Evolutionary conservation across 2,329 filamentous ascomycete genomes (phyloP), one percentile per base, ranked within the genome.

Genomic region (Stagonosporopsis cucurbitacearum): DNA sequence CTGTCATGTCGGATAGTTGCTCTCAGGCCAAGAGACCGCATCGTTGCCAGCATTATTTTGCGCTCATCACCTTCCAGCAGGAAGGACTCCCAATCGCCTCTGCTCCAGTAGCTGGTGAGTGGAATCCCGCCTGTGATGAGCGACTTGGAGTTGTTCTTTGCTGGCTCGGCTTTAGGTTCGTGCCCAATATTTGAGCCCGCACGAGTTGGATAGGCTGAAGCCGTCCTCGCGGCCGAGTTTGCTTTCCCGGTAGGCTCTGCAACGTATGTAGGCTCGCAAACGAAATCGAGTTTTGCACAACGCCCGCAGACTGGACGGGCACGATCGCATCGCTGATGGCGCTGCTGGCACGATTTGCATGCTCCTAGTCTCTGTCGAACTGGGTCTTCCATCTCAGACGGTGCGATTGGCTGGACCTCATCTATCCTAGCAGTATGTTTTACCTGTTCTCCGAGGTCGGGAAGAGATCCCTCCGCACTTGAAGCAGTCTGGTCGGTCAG

Each of bases 291-390:
- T 23, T 85, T 81, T 26, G 82, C 76, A 70, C 87, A 89, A 85
- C 86, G 88, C 12, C 85, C 86, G 71, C 87, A 89, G 13, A 85
- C 84, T 1, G 89, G 89, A 65, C 90, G 88, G 3, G 85, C 86
- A 22, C 89, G 85, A 75, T 91, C 88, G 73, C 66, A 72, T 77
- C 66, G 69, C 45, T 90, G 88, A 12, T 50, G 50, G 5, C 47
- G 46, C 19, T 36, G 11, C 11, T 40, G 32, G n/a, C 51, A 50
- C 37, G 49, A 40, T 22, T 47, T 41, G 53, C 60, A 43, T 23
- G 48, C 30, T 37, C 53, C 47, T 32, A 23, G 41, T 25, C 35
- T 25, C 40, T 49, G 44, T 28, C 39, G 44, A n/a, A 41, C 26
- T 19, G 6, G 4, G 6, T 22, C 17, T 9, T 15, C 17, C 22